Evolutionary conservation across 352 stramenopile genomes (phyloP).

Genomic region (Peronospora belbahrii): DNA sequence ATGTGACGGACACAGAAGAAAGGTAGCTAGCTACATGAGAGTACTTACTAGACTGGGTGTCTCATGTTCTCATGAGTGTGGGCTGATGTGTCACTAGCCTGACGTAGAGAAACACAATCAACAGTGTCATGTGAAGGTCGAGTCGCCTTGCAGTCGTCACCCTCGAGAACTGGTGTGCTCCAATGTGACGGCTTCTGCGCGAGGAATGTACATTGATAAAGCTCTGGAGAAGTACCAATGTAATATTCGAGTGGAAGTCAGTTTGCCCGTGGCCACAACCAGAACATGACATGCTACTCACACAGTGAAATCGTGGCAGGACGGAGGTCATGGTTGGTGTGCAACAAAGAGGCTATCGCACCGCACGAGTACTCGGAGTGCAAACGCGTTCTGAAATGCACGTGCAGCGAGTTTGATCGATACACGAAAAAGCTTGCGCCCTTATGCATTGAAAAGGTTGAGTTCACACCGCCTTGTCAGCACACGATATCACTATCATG

Average conservation of each 20-base stretch:
- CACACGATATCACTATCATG: constrained; percentile 55
- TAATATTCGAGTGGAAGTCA: constrained; percentile 37
- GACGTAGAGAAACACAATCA: no score
- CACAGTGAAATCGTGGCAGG: constrained; percentile 36
- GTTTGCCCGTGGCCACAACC: constrained; percentile 49
- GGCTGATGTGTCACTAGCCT: no score
- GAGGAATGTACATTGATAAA: constrained; percentile 18
- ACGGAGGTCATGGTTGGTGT: constrained; percentile 34
- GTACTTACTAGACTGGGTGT: no score
- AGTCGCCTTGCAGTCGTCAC: constrained; percentile 63
- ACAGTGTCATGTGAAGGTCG: constrained; percentile 38
- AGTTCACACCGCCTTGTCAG: constrained; percentile 55
- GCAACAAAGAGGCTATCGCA: constrained; percentile 43
- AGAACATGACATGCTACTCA: constrained; percentile 41
- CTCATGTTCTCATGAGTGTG: no score
- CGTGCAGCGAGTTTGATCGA: constrained; percentile 53
- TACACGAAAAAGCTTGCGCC: constrained; percentile 34
- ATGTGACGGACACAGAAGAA: no score
- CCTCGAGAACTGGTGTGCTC: constrained; percentile 42
- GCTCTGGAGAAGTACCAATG: constrained; percentile 55
- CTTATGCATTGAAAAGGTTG: constrained; percentile 44
- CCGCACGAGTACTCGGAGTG: constrained; percentile 69
- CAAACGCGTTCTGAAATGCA: constrained; percentile 57
- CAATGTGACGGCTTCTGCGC: constrained; percentile 27
- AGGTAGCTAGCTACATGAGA: no score